Evolutionary conservation across 2,329 filamentous ascomycete genomes (phyloP), one percentile per base, ranked within the genome.

Genomic region (Monosporascus sp.): DNA sequence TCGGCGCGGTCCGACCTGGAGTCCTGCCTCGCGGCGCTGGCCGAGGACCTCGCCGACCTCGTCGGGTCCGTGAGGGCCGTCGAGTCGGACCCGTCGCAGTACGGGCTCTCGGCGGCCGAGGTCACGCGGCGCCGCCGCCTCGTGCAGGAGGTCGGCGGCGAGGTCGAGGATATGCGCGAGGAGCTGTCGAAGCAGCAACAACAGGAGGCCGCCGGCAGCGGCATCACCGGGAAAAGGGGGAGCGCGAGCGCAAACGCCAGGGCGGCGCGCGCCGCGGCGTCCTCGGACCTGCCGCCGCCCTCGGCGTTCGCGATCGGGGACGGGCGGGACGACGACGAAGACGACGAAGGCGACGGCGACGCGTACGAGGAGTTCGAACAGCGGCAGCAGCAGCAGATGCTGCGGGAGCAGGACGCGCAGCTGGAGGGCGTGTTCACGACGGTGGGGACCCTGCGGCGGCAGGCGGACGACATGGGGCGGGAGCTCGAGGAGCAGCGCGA

Each of bases 401-500:
- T 99, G 88, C 83, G 87, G 60, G 90, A 97, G 71, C 94, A 99
- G 76, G 94, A 99, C 68, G 80, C 92, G 73, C 88, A 94, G 63
- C 79, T 99, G 2, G 93, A 97, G 67, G 89, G 89, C 17, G 93
- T 99, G 47, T 96, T 95, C 68, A 83, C 86, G 60, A 97, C 93
- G 1, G 94, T 99, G 24, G 93, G 92, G 2, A 97, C 91, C 67
- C 73, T 99, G 67, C 79, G 93, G 52, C 80, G 88, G 67, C 94
- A 97, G 77, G 95, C 94, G 2, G 87, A 95, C 71, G 89, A 91
- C 62, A 99, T 99, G 93, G 93, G 94, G 1, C 79, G 93, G 53
- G 94, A 99, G 75, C 77, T 99, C 46, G 95, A 97, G 72, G 94
- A 99, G 74, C 94, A 99, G 77, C 81, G 81, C 22, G 89, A 91